Conservation (phyloP, 495 filamentous ascomycete species). For the Aspergillus mulundensis region DNA sequence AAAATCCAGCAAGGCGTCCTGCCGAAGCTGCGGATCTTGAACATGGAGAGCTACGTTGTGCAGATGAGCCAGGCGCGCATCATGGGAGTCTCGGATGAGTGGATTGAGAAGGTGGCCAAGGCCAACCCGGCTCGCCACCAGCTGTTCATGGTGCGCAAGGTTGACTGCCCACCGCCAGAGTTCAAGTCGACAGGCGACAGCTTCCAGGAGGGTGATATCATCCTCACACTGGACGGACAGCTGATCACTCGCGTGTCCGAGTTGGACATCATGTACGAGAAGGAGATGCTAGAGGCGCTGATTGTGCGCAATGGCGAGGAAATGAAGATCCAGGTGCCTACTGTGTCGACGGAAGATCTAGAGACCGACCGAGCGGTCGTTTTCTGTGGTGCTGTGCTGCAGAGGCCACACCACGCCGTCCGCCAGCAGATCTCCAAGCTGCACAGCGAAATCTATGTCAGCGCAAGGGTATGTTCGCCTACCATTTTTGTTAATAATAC, state of each 20-base stretch:
- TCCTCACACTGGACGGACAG: constrained; percentile 85
- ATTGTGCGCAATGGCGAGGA: constrained; percentile 85
- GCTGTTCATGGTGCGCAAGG: constrained; percentile 97
- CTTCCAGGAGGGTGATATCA: constrained; percentile 86
- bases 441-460: constrained; percentile 97
- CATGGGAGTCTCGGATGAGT: constrained; percentile 94
- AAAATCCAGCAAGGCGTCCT: constrained; percentile 75
- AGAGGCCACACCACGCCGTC: constrained; percentile 92
- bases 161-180: constrained; percentile 62
- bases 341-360: constrained; percentile 81
- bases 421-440: constrained; percentile 94
- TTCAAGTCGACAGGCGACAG: constrained; percentile 31
- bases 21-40: constrained; percentile 82
- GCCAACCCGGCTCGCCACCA: constrained; percentile 90
- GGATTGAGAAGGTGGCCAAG: constrained; percentile 82
- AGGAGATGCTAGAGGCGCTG: constrained; percentile 75
- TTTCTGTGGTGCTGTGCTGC: constrained; percentile 92
- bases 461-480: constrained; percentile 58
- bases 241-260: constrained; percentile 90
- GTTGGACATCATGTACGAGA: constrained; percentile 93
- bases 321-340: constrained; percentile 72
- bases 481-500: neutral
- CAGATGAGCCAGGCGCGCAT: constrained; percentile 97
- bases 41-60: constrained; percentile 89
- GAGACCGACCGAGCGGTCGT: constrained; percentile 88